Conservation (phyloP, 2,329 filamentous ascomycete species). For the Xylariaceae sp. region DNA sequence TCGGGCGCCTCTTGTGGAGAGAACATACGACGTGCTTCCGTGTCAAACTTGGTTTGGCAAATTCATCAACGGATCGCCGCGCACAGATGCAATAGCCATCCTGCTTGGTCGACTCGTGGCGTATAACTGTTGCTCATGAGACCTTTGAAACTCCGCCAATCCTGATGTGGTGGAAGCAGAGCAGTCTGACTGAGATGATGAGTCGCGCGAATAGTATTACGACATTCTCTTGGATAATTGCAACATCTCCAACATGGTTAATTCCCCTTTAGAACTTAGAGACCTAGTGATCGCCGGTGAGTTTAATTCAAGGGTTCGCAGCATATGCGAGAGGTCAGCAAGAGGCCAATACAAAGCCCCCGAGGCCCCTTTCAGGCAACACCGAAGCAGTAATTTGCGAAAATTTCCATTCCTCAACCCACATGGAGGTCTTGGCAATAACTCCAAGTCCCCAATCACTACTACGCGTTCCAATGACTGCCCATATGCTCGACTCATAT, state of each 20-base stretch:
- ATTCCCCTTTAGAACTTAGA: slow-evolving; percentile 6
- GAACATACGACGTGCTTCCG: too few species aligned
- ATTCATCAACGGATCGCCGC: too few species aligned
- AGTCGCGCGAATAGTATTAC: slow-evolving; percentile 7
- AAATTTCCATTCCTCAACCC: background rate
- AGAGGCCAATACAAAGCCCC: too few species aligned
- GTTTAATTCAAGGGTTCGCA: slow-evolving; percentile 6
- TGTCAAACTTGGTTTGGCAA: too few species aligned
- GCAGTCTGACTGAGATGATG: slow-evolving; percentile 1
- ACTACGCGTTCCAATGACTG: too few species aligned
- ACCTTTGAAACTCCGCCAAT: background rate
- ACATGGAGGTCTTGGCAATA: background rate
- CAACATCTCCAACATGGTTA: slow-evolving; percentile 8
- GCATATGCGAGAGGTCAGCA: background rate
- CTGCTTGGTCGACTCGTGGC: background rate
- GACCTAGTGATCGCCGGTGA: slow-evolving; percentile 2
- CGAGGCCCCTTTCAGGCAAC: background rate
- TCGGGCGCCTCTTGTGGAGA: too few species aligned
- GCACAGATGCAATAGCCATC: too few species aligned
- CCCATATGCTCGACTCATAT: too few species aligned
- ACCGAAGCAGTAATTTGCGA: background rate
- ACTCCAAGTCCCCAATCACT: slow-evolving; percentile 1
- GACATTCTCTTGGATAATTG: slow-evolving; percentile 8
- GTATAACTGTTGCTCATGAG: background rate
- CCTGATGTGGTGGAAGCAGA: slow-evolving; percentile 2